Conservation (phyloP, 768 basidiomycete species). For the Suillus occidentalis region DNA sequence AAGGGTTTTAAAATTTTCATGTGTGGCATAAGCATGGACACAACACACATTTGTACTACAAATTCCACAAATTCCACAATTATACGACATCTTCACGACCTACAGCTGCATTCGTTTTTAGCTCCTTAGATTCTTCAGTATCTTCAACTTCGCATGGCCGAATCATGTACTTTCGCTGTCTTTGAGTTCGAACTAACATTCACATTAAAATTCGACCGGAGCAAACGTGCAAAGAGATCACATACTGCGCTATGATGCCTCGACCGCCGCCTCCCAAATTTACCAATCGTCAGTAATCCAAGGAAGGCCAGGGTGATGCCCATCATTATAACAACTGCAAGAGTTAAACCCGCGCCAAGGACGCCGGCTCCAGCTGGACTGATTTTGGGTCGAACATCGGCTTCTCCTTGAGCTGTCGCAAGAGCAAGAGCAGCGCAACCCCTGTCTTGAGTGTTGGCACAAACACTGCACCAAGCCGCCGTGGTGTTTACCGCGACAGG, state of each 20-base stretch:
- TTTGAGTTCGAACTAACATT: slow-evolving; percentile 25
- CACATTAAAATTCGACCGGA: not conserved
- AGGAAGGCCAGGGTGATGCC: slow-evolving; percentile 41
- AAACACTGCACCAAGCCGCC: slow-evolving; percentile 57
- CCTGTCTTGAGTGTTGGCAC: slow-evolving; percentile 55
- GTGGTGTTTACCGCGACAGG: slow-evolving; percentile 52
- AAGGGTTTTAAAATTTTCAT: slow-evolving; percentile 16
- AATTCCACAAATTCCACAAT: too few species aligned
- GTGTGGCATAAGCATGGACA: slow-evolving; percentile 8
- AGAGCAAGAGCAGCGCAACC: slow-evolving; percentile 53
- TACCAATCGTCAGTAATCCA: slow-evolving; percentile 36
- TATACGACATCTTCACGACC: slow-evolving; percentile 20
- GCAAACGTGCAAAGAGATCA: not conserved
- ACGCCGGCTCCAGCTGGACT: slow-evolving; percentile 65
- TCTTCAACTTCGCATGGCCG: not conserved
- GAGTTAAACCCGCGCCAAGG: slow-evolving; percentile 58
- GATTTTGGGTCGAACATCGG: slow-evolving; percentile 40
- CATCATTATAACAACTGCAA: slow-evolving; percentile 41
- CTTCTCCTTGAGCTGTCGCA: slow-evolving; percentile 24
- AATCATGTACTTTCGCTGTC: not conserved
- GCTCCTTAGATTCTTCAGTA: slow-evolving; percentile 16
- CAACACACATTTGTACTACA: slow-evolving; percentile 14
- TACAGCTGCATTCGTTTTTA: slow-evolving; percentile 10
- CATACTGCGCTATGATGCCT: slow-evolving; percentile 15
- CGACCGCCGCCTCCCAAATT: slow-evolving; percentile 9